Evolutionary conservation across 116 monocot species (phyloP), one percentile per base, ranked within the genome.

Genomic region (Dioscorea cayenensis): DNA sequence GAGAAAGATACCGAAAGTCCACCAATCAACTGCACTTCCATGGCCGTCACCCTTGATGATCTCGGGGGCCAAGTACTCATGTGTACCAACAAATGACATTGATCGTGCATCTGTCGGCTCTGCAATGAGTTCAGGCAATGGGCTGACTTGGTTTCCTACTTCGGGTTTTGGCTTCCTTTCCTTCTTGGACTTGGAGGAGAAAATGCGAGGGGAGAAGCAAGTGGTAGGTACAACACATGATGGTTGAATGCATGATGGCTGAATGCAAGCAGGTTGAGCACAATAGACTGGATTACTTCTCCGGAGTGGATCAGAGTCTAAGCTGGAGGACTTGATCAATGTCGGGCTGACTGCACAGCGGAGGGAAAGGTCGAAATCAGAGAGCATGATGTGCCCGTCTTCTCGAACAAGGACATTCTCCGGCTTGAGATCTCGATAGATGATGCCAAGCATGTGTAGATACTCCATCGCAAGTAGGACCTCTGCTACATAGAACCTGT

Each of bases 11-110:
- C 85, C 85, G 20, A 85, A 69, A 2, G 85, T 85, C 85, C 85
- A 85, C 85, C 85, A 85, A 63, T 85, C 85, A 11, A 85, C 85
- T 2, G 85, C 85, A 17, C 81, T 81, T 2, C 85, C 85, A 62
- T 85, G 85, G 14, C 85, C 85, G 27, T 81, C 84, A 9, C 84
- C 84, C 59, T 80, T 80, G 25, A 83, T 83, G 72, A 83, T 83
- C 67, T 84, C 84, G 0, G 85, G 85, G 25, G 85, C 85, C 60
- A 85, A 43, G 73, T 85, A 85, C 61, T 85, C 85, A 28, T 85
- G 85, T 28, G 85, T 85, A 1, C 85, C 85, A 36, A 85, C 81
- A 66, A 85, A 85, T 23, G 85, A 85, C 85, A 85, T 85, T 5
- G 85, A 85, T 6, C 85, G 74, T 7, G 85, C 85, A 50, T 85